phyloP scores from a whole-genome alignment of 768 basidiomycete species.

The Phaeotremella fagi region DNA sequence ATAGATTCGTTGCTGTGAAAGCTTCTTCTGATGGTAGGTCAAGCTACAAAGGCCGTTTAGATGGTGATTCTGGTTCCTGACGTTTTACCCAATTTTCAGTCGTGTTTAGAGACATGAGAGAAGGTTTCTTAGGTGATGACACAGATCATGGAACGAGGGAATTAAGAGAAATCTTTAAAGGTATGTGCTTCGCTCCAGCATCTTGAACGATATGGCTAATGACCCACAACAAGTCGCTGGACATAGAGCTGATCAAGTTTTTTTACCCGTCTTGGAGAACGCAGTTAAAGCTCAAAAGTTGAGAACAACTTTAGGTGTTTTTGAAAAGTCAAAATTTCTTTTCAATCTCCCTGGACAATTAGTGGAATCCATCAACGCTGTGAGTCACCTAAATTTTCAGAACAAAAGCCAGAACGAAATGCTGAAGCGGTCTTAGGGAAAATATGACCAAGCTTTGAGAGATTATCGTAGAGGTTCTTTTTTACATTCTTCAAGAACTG shows the following conservation, averaged over 20 bases:
- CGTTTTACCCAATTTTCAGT: conserved; percentile 53
- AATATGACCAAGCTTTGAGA: conserved; percentile 85
- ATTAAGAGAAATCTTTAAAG: conserved; percentile 76
- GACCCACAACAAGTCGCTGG: conserved; percentile 81
- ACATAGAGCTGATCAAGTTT: conserved; percentile 89
- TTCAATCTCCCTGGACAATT: conserved; percentile 94
- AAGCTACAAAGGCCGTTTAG: neutral
- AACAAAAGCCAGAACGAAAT: neutral
- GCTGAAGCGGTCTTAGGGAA: conserved; percentile 59
- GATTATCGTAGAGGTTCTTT: conserved; percentile 97
- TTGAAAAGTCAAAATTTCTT: conserved; percentile 95
- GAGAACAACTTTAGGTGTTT: conserved; percentile 85
- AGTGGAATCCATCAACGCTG: conserved; percentile 80
- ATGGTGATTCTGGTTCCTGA: neutral
- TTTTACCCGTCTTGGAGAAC: conserved; percentile 92
- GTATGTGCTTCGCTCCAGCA: too few relatives aligned
- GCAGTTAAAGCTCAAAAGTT: conserved; percentile 89
- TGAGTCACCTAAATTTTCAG: conserved; percentile 49
- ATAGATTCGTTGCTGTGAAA: conserved; percentile 95
- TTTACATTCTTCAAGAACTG: conserved; percentile 80
- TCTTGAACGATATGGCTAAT: neutral
- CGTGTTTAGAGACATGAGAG: conserved; percentile 85
- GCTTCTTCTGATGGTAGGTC: conserved; percentile 81
- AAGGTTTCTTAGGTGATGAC: conserved; percentile 69
- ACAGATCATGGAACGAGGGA: conserved; percentile 79